These are phyloP conservation scores for Climacium dendroides DNA, from an alignment of 225 moss, liverwort and hornwort genomes.

Conservation along the genomic window DNA sequence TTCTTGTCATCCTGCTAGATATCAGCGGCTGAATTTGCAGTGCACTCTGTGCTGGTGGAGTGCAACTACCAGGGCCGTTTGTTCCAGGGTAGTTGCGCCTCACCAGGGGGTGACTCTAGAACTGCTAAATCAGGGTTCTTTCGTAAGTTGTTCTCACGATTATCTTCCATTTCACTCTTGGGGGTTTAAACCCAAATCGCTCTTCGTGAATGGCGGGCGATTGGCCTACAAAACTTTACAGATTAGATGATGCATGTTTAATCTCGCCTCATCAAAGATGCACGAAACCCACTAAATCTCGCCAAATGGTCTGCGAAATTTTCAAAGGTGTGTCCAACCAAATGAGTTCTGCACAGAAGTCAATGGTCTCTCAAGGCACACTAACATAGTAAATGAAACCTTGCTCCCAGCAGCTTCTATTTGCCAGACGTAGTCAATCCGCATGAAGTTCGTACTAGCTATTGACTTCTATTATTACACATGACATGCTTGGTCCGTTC, in stretches of 20 bases:
- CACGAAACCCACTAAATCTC: background rate
- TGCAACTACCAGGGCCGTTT: background rate
- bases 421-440: background rate
- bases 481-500: background rate
- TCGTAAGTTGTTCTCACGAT: background rate
- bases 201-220: background rate
- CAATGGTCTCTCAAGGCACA: background rate
- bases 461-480: background rate
- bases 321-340: background rate
- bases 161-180: background rate
- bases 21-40: background rate
- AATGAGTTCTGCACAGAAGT: background rate
- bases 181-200: background rate
- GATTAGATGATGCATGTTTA: too few species aligned
- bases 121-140: background rate
- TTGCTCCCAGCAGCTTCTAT: background rate
- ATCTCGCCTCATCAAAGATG: background rate
- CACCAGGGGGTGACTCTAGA: background rate
- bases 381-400: background rate
- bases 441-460: background rate
- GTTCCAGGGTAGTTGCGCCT: background rate
- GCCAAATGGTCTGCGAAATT: background rate
- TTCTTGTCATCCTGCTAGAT: background rate
- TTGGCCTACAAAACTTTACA: background rate
- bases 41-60: background rate